phyloP scores from a whole-genome alignment of 164 flowering plant genomes.

The Vitis rotundifolia region DNA sequence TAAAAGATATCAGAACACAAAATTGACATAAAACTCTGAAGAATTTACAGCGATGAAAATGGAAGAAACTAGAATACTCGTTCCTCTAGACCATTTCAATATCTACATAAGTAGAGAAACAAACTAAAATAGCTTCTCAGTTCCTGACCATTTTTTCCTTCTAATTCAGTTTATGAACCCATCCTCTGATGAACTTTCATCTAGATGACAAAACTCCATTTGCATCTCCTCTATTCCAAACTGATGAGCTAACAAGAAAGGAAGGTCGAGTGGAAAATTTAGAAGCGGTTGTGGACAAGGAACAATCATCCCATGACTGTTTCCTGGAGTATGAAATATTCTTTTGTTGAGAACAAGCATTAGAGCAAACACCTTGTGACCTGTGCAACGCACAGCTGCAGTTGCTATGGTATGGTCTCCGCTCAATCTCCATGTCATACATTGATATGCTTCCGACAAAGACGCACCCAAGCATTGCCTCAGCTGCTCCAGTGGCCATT shows the following conservation, averaged over 20 bases:
- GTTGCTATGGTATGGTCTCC: slow-evolving; percentile 10
- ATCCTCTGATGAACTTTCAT: no score
- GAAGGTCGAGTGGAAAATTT: slow-evolving; percentile 1
- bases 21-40: neutral
- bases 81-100: no score
- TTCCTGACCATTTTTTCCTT: no score
- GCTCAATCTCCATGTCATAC: slow-evolving; percentile 2
- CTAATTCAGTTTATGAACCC: no score
- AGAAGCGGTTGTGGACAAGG: slow-evolving; percentile 5
- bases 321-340: slow-evolving; percentile 5
- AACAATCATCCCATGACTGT: slow-evolving; percentile 8
- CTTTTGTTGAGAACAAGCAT: no score
- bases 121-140: no score
- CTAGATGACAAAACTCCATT: no score
- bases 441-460: slow-evolving; percentile 10
- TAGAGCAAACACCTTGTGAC: no score
- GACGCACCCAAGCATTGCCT: slow-evolving; percentile 11
- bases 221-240: neutral
- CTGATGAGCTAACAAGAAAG: neutral
- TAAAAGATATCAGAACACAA: neutral
- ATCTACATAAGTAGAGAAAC: no score
- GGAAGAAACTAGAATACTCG: neutral
- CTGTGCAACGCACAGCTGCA: slow-evolving; percentile 10
- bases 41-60: neutral
- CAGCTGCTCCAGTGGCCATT: slow-evolving; percentile 23